Conservation (phyloP, 345 rosid genomes). For the Firmiana major region DNA sequence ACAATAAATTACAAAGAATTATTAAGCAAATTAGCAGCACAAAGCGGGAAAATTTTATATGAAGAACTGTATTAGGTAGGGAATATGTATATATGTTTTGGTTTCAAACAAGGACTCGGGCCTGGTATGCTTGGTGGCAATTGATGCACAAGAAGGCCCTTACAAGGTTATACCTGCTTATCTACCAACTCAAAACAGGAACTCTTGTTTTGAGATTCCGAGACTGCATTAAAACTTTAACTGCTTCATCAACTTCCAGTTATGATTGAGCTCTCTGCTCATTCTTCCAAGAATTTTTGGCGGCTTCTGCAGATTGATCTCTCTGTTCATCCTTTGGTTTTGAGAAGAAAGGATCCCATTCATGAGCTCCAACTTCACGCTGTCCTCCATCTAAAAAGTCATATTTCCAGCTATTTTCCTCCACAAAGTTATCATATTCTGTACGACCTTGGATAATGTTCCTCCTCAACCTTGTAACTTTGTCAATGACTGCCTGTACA, state of each 20-base stretch:
- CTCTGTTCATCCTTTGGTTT: constrained; percentile 67
- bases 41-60: constrained; percentile 5
- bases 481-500: constrained; percentile 69
- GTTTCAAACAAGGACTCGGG: neutral
- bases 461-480: constrained; percentile 78
- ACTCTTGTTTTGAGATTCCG: neutral
- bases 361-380: constrained; percentile 70
- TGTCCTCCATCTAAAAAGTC: constrained; percentile 78
- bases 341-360: constrained; percentile 95
- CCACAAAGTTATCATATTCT: constrained; percentile 76
- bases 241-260: constrained; percentile 1
- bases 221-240: neutral
- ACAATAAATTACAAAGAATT: constrained; percentile 27
- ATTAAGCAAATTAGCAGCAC: constrained; percentile 14
- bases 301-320: constrained; percentile 63
- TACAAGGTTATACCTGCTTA: constrained; percentile 8
- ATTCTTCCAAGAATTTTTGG: constrained; percentile 82
- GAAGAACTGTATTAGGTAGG: constrained; percentile 1
- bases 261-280: constrained; percentile 62
- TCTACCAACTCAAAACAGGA: neutral
- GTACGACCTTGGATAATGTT: constrained; percentile 64
- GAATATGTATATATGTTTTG: neutral
- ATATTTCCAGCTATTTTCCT: constrained; percentile 92
- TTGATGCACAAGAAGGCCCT: constrained; percentile 6
- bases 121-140: constrained; percentile 11